These are phyloP conservation scores for Boletus reticulatus DNA, from an alignment of 768 basidiomycete genomes.

Conservation along the genomic window DNA sequence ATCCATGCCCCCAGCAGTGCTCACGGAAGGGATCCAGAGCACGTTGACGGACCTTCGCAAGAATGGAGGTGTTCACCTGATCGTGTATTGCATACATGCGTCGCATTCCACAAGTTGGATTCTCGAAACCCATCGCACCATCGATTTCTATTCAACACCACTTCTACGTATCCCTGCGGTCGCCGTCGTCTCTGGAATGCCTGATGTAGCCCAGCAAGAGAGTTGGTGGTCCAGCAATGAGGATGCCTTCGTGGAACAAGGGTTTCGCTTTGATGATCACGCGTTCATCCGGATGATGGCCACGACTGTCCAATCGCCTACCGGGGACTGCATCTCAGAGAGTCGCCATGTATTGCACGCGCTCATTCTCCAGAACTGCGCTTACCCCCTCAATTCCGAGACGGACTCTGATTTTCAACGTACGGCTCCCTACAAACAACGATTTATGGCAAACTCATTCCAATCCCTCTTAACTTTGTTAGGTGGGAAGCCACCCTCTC, in stretches of 20 bases:
- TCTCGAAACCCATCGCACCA: conserved; percentile 7
- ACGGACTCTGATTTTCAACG: neutral
- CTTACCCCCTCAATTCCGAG: neutral
- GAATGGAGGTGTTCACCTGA: conserved; percentile 15
- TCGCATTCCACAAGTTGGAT: conserved; percentile 10
- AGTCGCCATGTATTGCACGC: conserved; percentile 11
- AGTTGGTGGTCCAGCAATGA: conserved; percentile 20
- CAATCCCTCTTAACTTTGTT: conserved; percentile 9
- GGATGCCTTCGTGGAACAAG: conserved; percentile 4
- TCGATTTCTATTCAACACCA: neutral
- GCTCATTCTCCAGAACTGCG: conserved; percentile 12
- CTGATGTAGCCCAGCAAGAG: conserved; percentile 6
- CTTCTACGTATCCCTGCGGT: conserved; percentile 9
- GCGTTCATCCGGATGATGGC: conserved; percentile 12
- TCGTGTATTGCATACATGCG: conserved; percentile 23
- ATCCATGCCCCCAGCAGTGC: neutral
- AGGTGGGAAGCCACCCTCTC: conserved; percentile 5
- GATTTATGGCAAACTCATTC: conserved; percentile 7
- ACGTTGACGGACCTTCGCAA: conserved; percentile 10
- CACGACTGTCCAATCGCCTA: neutral
- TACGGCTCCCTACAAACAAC: conserved; percentile 8
- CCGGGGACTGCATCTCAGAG: conserved; percentile 4
- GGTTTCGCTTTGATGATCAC: conserved; percentile 14
- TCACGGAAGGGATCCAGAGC: conserved; percentile 3
- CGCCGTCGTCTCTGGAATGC: conserved; percentile 17